Evolutionary conservation across 2,329 filamentous ascomycete genomes (phyloP).

Genomic region (Venturia effusa): DNA sequence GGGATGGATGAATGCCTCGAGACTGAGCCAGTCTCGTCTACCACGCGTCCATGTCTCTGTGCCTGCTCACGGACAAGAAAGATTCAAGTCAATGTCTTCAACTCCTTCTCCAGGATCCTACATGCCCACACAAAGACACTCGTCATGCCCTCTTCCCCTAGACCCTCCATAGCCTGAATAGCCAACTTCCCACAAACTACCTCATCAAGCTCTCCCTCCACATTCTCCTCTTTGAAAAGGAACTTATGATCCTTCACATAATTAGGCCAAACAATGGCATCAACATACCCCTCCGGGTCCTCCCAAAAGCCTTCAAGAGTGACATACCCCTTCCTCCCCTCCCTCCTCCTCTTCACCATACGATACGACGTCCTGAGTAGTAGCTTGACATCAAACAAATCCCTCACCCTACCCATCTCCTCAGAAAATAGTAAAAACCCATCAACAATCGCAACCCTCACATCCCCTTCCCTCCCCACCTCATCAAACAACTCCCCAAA

Average conservation of each 20-base stretch:
- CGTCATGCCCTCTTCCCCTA: constrained; percentile 19
- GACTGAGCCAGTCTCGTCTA: not conserved
- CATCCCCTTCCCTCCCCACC: constrained; percentile 14
- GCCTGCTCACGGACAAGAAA: not conserved
- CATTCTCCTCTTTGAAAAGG: constrained; percentile 62
- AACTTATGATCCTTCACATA: constrained; percentile 74
- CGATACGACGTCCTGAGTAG: constrained; percentile 63
- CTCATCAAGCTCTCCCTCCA: constrained; percentile 44
- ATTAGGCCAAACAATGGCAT: constrained; percentile 91
- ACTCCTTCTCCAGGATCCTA: not conserved
- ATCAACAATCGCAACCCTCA: constrained; percentile 64
- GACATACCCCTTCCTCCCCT: constrained; percentile 64
- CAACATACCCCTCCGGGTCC: constrained; percentile 89
- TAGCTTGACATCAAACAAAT: constrained; percentile 61
- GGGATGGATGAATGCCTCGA: not conserved
- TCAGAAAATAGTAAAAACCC: constrained; percentile 77
- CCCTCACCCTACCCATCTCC: constrained; percentile 40
- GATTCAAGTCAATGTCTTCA: not conserved
- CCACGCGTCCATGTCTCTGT: not conserved
- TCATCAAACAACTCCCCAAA: constrained; percentile 11
- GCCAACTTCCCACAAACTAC: constrained; percentile 24
- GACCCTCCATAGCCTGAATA: constrained; percentile 21
- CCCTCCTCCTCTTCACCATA: constrained; percentile 52
- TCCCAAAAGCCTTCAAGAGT: constrained; percentile 83
- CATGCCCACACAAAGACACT: constrained; percentile 9